Evolutionary conservation across 495 filamentous ascomycete genomes (phyloP).

Genomic region (Penicillium egyptiacum): DNA sequence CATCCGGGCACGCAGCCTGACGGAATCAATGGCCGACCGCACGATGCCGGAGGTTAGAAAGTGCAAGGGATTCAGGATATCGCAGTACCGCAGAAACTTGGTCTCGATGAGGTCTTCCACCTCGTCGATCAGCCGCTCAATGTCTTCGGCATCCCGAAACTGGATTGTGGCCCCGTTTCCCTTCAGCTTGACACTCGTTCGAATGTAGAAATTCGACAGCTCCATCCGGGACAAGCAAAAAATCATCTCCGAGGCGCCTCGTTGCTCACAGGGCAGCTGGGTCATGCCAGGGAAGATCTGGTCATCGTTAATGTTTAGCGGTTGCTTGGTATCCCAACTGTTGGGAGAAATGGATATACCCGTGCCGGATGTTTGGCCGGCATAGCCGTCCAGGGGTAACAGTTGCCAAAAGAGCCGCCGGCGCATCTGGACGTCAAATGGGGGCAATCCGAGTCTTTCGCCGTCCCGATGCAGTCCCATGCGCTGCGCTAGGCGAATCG

Average conservation of each 20-base stretch:
- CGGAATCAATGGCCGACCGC: constrained; percentile 19
- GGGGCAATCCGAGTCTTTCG: constrained; percentile 37
- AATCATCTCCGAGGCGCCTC: constrained; percentile 71
- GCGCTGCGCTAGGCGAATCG: constrained; percentile 48
- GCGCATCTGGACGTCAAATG: constrained; percentile 51
- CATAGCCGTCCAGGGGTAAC: constrained; percentile 39
- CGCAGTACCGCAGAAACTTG: constrained; percentile 53
- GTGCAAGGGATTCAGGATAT: constrained; percentile 59
- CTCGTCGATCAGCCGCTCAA: constrained; percentile 36
- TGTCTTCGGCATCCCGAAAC: constrained; percentile 36
- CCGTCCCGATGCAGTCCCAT: constrained; percentile 53
- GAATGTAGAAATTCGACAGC: constrained; percentile 5
- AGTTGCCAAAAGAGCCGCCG: constrained; percentile 51
- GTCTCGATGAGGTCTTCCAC: constrained; percentile 33
- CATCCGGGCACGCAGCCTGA: constrained; percentile 19
- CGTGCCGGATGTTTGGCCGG: constrained; percentile 31
- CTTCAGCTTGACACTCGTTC: constrained; percentile 14
- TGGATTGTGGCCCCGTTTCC: constrained; percentile 10
- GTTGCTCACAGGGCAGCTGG: constrained; percentile 37
- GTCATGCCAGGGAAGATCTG: constrained; percentile 47
- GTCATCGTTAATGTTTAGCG: constrained; percentile 57
- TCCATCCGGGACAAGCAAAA: constrained; percentile 69
- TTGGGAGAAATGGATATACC: constrained; percentile 21
- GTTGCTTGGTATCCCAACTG: constrained; percentile 35
- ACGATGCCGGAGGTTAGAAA: constrained; percentile 62